Conservation (phyloP, 2,329 filamentous ascomycete species). For the Arachnopeziza araneosa region DNA sequence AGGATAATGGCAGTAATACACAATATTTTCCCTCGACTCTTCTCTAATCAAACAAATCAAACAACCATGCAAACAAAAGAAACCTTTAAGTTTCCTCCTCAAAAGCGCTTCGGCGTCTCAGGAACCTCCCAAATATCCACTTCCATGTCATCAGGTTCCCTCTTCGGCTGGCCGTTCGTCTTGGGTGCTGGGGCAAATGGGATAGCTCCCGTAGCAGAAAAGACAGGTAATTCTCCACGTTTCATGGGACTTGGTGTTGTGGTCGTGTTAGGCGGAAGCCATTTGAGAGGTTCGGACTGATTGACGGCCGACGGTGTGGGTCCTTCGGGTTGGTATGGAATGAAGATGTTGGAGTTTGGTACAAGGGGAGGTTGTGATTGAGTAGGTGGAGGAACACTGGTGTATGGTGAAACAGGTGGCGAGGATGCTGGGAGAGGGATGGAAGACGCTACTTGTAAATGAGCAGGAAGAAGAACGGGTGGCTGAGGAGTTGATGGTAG, state of each 20-base stretch:
- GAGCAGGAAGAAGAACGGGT: conserved; percentile 9
- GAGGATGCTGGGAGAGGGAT: conserved; percentile 24
- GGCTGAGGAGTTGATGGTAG: conserved; percentile 18
- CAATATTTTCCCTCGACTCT: background rate
- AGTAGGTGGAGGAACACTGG: background rate
- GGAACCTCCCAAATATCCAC: conserved; percentile 32
- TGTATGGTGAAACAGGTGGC: conserved; percentile 5
- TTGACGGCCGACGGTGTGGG: conserved; percentile 36
- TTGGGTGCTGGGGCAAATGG: conserved; percentile 20
- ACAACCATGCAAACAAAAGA: background rate
- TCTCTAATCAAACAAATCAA: background rate
- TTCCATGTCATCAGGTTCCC: conserved; percentile 6
- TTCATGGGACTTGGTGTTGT: conserved; percentile 22
- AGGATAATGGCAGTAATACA: background rate
- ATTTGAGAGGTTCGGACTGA: conserved; percentile 40
- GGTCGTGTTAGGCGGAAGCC: conserved; percentile 44
- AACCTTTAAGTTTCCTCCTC: background rate
- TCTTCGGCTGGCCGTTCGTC: conserved; percentile 6
- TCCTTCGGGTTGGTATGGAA: conserved; percentile 52
- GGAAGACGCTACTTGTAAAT: conserved; percentile 17
- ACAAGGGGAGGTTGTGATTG: background rate
- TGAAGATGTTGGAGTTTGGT: conserved; percentile 38
- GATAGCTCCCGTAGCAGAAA: conserved; percentile 27
- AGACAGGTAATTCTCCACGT: conserved; percentile 26
- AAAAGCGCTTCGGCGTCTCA: conserved; percentile 28